Percentiles rank a stretch among this genome's conserved stretches.
Evolutionary conservation across 441 rosid species (phyloP).

Genomic region (Cnidoscolus chayamansa): DNA sequence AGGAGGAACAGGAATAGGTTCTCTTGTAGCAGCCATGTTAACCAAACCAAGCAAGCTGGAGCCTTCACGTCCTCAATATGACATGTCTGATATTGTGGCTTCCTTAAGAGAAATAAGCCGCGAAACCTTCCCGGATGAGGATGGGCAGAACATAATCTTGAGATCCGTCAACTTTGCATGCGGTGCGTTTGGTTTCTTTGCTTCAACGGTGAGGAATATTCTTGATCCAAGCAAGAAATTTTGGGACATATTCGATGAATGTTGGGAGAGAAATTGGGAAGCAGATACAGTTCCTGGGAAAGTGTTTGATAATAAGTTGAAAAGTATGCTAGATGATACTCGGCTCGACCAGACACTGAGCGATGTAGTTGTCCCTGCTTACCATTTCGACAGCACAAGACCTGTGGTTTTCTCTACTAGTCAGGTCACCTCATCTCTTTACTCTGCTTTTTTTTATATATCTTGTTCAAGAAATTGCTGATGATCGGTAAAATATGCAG

Average conservation of each 20-base stretch:
- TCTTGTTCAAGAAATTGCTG: neutral
- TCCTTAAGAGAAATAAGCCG: neutral
- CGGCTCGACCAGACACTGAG: slow-evolving; percentile 3
- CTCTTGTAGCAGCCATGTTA: neutral
- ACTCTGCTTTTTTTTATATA: too few relatives aligned
- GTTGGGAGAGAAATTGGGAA: neutral
- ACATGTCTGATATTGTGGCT: neutral
- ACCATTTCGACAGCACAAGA: neutral
- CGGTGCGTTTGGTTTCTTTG: neutral
- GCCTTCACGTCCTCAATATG: neutral
- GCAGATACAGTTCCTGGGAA: neutral
- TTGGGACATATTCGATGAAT: neutral
- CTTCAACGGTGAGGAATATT: neutral
- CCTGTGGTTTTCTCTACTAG: slow-evolving; percentile 6
- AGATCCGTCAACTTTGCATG: neutral
- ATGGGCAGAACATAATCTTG: neutral
- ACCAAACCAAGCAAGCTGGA: neutral
- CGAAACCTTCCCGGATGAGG: neutral
- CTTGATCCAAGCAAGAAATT: neutral
- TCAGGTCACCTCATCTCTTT: neutral
- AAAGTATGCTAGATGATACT: neutral
- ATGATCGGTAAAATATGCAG: neutral
- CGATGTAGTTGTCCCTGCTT: slow-evolving; percentile 3
- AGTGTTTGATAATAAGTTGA: neutral
- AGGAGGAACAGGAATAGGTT: slow-evolving; percentile 1